Conservation (phyloP, 306 rosid species). For the Malus domestica region DNA sequence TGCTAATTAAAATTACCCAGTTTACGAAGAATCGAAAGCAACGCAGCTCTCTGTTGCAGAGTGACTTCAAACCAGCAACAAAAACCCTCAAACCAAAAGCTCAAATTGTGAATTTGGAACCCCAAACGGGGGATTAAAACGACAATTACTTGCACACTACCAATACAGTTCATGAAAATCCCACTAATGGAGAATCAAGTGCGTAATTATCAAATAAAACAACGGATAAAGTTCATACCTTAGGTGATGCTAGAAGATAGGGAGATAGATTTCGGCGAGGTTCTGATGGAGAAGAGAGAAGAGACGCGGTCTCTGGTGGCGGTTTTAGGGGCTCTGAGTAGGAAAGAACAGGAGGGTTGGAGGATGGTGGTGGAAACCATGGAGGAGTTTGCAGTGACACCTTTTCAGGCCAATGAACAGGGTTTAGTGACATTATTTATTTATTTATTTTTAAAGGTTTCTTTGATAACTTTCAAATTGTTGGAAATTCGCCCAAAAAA, state of each 20-base stretch:
- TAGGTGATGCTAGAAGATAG: constrained; percentile 19
- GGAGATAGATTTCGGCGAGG: constrained; percentile 11
- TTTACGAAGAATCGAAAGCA: neutral
- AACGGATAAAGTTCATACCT: constrained; percentile 20
- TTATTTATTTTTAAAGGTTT: neutral
- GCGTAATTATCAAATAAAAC: neutral
- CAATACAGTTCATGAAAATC: neutral
- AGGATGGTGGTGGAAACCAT: constrained; percentile 29
- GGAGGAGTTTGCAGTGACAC: neutral
- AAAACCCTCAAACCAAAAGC: neutral
- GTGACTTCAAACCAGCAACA: neutral
- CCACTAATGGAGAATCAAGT: neutral
- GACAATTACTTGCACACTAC: neutral
- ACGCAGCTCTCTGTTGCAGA: neutral
- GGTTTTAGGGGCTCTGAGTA: constrained; percentile 4
- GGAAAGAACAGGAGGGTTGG: constrained; percentile 22
- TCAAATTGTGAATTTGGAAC: neutral
- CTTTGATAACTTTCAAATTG: neutral
- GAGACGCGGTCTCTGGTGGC: constrained; percentile 12
- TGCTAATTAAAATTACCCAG: neutral
- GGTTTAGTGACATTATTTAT: neutral
- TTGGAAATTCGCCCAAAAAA: no score
- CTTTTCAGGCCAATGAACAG: neutral
- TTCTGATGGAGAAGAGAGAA: constrained; percentile 12
- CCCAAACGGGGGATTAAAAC: neutral